These are phyloP conservation scores for Solanum habrochaites DNA, from an alignment of 257 asterid species.

Conservation along the genomic window DNA sequence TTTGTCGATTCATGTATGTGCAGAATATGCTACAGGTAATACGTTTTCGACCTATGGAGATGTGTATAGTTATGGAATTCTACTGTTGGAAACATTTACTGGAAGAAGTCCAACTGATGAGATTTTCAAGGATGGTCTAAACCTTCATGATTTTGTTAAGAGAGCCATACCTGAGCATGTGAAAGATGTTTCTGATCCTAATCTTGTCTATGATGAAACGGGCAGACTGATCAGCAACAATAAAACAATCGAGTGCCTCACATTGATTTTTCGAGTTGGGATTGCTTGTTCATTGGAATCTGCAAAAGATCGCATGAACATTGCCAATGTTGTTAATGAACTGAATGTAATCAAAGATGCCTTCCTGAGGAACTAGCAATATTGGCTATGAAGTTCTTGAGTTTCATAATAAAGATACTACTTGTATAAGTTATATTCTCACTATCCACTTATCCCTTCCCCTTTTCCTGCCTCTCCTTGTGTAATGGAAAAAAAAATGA, in stretches of 20 bases:
- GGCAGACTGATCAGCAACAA: not conserved
- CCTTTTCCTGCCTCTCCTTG: not conserved
- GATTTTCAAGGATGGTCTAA: slow-evolving; percentile 1
- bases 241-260: not conserved
- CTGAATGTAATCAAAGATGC: not conserved
- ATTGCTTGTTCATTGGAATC: slow-evolving; percentile 1
- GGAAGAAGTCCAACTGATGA: slow-evolving; percentile 22
- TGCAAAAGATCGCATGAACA: slow-evolving; percentile 11
- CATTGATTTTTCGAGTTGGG: slow-evolving; percentile 8
- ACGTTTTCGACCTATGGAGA: slow-evolving; percentile 17
- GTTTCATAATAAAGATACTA: not conserved
- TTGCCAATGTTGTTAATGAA: not conserved
- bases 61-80: slow-evolving; percentile 22
- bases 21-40: slow-evolving; percentile 23
- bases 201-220: not conserved
- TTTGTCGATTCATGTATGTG: not conserved
- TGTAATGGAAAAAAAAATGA: not conserved
- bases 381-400: not conserved
- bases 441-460: not conserved
- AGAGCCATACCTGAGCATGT: slow-evolving; percentile 9
- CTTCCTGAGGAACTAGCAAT: not conserved
- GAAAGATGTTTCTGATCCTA: slow-evolving; percentile 6
- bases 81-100: slow-evolving; percentile 13
- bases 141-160: slow-evolving; percentile 4
- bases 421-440: not conserved